Evolutionary conservation across 306 rosid species (phyloP).

Genomic region (Pyrus bretschneideri): DNA sequence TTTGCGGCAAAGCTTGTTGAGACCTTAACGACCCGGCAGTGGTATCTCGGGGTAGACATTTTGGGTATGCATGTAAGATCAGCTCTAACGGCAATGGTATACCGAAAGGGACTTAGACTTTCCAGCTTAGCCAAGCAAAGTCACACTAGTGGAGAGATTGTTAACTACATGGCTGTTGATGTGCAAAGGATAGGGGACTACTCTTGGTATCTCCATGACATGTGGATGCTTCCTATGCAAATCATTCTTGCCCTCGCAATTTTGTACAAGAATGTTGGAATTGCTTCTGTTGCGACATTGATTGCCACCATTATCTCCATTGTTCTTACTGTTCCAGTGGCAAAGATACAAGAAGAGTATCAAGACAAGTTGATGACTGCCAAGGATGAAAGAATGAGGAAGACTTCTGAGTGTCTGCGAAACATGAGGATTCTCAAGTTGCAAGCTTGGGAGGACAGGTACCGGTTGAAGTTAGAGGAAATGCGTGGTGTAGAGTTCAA

Average conservation of each 20-base stretch:
- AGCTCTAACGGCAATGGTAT: slow-evolving; percentile 93
- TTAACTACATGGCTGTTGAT: slow-evolving; percentile 97
- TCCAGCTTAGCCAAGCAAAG: slow-evolving; percentile 91
- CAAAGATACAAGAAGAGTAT: slow-evolving; percentile 78
- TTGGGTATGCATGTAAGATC: slow-evolving; percentile 98
- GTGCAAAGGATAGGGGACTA: slow-evolving; percentile 96
- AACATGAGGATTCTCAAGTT: slow-evolving; percentile 96
- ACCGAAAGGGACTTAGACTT: slow-evolving; percentile 79
- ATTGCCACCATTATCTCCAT: slow-evolving; percentile 91
- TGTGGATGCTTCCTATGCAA: slow-evolving; percentile 98
- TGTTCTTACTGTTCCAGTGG: slow-evolving; percentile 71
- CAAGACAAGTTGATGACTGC: slow-evolving; percentile 97
- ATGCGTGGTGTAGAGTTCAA: slow-evolving; percentile 93
- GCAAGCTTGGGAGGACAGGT: slow-evolving; percentile 99
- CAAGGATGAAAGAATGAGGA: slow-evolving; percentile 98
- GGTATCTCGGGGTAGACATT: slow-evolving; percentile 98
- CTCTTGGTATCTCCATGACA: slow-evolving; percentile 95
- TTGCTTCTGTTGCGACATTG: slow-evolving; percentile 83
- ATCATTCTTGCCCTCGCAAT: slow-evolving; percentile 89
- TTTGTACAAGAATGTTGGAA: slow-evolving; percentile 94
- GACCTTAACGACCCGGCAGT: slow-evolving; percentile 85
- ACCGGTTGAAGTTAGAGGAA: slow-evolving; percentile 65
- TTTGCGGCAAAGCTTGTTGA: slow-evolving; percentile 87
- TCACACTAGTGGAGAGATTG: slow-evolving; percentile 96
- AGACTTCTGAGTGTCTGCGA: slow-evolving; percentile 90